phyloP scores from a whole-genome alignment of 768 basidiomycete genomes.

The Suillus spraguei region DNA sequence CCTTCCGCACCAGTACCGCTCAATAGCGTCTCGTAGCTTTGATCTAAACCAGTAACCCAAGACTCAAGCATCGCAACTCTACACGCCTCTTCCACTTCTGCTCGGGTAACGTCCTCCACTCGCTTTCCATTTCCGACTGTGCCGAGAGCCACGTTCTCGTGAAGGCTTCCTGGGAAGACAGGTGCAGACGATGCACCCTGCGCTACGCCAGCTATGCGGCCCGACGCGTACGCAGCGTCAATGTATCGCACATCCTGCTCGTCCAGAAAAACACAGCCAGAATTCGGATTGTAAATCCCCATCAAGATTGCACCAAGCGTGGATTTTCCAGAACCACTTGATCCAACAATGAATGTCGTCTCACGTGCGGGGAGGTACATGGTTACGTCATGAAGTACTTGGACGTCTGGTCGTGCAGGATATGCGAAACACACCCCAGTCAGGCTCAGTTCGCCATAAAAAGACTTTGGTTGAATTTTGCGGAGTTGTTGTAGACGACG shows the following conservation, averaged over 20 bases:
- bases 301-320: constrained; percentile 68
- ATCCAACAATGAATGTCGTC: constrained; percentile 80
- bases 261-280: constrained; percentile 77
- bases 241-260: constrained; percentile 79
- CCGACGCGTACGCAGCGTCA: constrained; percentile 67
- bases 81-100: constrained; percentile 82
- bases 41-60: constrained; percentile 81
- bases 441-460: constrained; percentile 71
- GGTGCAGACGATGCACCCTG: constrained; percentile 65
- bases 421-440: constrained; percentile 68
- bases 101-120: constrained; percentile 55
- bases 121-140: constrained; percentile 49
- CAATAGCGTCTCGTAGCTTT: constrained; percentile 84
- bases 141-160: constrained; percentile 87
- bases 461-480: constrained; percentile 65
- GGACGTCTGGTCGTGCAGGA: constrained; percentile 65
- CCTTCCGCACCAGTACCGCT: constrained; percentile 57
- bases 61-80: constrained; percentile 85
- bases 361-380: constrained; percentile 74
- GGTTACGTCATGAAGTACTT: constrained; percentile 58
- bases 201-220: constrained; percentile 73
- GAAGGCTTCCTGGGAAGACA: constrained; percentile 76
- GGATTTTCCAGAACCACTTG: constrained; percentile 78
- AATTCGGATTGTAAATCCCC: constrained; percentile 68
- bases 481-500: constrained; percentile 40